Evolutionary conservation across 2,329 filamentous ascomycete genomes (phyloP).

Genomic region (Colletotrichum sansevieriae): DNA sequence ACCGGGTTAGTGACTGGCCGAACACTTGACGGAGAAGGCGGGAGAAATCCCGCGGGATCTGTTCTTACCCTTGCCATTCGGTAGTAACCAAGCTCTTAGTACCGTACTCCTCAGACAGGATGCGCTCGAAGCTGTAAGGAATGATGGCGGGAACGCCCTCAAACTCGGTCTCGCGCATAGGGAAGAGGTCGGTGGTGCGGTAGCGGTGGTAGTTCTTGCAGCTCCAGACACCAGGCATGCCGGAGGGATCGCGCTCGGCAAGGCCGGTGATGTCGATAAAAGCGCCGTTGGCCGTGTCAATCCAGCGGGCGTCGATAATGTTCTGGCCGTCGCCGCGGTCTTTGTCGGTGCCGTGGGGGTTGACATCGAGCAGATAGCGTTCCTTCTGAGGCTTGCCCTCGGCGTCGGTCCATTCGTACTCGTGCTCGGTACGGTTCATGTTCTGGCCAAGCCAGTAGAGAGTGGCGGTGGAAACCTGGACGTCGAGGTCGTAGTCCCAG

Average conservation of each 20-base stretch:
- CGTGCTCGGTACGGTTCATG: constrained; percentile 77
- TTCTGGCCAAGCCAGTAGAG: constrained; percentile 73
- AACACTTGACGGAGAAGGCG: too few species aligned
- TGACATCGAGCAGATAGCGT: constrained; percentile 81
- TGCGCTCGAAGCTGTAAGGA: constrained; percentile 76
- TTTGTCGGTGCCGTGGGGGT: constrained; percentile 75
- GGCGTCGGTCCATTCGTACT: constrained; percentile 62
- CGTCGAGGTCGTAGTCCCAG: constrained; percentile 89
- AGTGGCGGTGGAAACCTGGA: constrained; percentile 78
- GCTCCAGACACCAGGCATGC: constrained; percentile 75
- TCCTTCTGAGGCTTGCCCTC: constrained; percentile 57
- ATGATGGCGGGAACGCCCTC: constrained; percentile 79
- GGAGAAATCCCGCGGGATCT: neutral
- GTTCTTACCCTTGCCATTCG: constrained; percentile 70
- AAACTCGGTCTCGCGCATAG: constrained; percentile 79
- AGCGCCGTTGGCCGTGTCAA: constrained; percentile 80
- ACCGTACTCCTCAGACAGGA: constrained; percentile 75
- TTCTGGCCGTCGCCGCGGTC: constrained; percentile 77
- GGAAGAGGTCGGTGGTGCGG: constrained; percentile 78
- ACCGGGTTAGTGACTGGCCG: constrained; percentile 17
- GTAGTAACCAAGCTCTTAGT: constrained; percentile 71
- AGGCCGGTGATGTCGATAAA: constrained; percentile 88
- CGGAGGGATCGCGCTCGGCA: constrained; percentile 72
- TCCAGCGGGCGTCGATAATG: constrained; percentile 87
- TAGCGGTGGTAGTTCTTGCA: constrained; percentile 88